Evolutionary conservation across 2,329 filamentous ascomycete species (phyloP), one percentile per base, ranked within the genome.

Genomic region (Aspergillus sp.): DNA sequence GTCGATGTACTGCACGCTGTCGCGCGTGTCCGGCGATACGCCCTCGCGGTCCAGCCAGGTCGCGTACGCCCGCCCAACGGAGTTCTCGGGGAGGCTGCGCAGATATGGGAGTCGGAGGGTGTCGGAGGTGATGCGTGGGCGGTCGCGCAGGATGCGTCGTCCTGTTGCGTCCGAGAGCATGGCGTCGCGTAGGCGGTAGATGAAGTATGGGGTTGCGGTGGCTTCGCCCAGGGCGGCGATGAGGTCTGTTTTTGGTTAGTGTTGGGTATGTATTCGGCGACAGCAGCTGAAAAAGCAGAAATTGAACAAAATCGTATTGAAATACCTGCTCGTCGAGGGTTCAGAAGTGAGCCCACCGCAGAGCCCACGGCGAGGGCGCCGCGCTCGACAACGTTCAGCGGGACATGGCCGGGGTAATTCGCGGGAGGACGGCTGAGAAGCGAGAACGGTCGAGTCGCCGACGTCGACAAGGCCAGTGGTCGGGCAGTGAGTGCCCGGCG

Each of bases 171-270:
- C 69, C 16, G 76, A 67, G 34, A 98, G 83, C 91, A 98, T 98
- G 42, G 82, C 84, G 55, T 89, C 76, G 44, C 86, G 86, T 13
- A 98, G 83, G 35, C 85, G 83, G 62, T 84, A 77, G 61, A 95
- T 88, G 67, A 96, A 95, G 71, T 86, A 94, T 8, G 91, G 91
- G 7, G 88, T 86, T 14, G 88, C 86, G 3, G 91, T 96, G 16
- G 88, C 80, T 69, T 98, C 91, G 53, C 88, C 89, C n/a, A 93
- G 75, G 20, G 86, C 76, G 20, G 91, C 91, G 48, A 98, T 93
- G 45, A 98, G 78, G 66, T 98, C 91, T 85, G 50, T 8, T 31
- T 14, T 15, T 33, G 29, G 12, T 34, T 22, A 34, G 20, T 37
- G 17, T n/a, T n/a, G n/a, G n/a, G n/a, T n/a, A n/a, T n/a, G n/a